Evolutionary conservation across 2,329 filamentous ascomycete species (phyloP).

Genomic region (Fusarium solani-melongenae): DNA sequence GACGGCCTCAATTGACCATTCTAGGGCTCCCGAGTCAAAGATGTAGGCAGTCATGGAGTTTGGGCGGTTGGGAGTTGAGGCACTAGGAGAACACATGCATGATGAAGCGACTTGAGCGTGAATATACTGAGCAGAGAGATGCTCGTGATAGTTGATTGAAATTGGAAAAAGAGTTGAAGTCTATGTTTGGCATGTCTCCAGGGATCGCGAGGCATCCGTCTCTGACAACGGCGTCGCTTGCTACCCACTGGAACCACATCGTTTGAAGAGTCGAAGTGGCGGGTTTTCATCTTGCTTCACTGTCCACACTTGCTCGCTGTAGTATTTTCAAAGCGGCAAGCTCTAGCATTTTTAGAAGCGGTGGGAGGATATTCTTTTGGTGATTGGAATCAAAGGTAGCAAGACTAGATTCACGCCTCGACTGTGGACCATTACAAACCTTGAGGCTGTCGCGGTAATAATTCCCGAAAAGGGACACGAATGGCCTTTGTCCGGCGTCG

Average conservation of each 20-base stretch:
- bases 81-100: neutral
- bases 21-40: slow-evolving; percentile 44
- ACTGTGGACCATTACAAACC: slow-evolving; percentile 33
- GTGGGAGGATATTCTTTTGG: neutral
- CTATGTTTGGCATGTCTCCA: slow-evolving; percentile 49
- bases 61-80: neutral
- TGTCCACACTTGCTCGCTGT: slow-evolving; percentile 76
- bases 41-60: slow-evolving; percentile 38
- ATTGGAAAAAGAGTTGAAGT: neutral
- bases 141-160: neutral
- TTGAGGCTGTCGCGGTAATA: slow-evolving; percentile 18
- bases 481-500: neutral
- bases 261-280: slow-evolving; percentile 38
- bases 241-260: slow-evolving; percentile 45
- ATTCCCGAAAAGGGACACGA: slow-evolving; percentile 12
- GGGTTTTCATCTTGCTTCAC: slow-evolving; percentile 70
- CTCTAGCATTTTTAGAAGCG: slow-evolving; percentile 75
- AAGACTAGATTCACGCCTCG: neutral
- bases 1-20: slow-evolving; percentile 5
- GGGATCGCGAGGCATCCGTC: slow-evolving; percentile 47
- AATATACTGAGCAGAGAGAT: slow-evolving; percentile 4
- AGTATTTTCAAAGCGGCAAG: slow-evolving; percentile 66
- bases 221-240: slow-evolving; percentile 42
- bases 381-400: neutral
- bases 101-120: neutral